Evolutionary conservation across 2,329 filamentous ascomycete species (phyloP), one percentile per base, ranked within the genome.

Genomic region (Colletotrichum sp.): DNA sequence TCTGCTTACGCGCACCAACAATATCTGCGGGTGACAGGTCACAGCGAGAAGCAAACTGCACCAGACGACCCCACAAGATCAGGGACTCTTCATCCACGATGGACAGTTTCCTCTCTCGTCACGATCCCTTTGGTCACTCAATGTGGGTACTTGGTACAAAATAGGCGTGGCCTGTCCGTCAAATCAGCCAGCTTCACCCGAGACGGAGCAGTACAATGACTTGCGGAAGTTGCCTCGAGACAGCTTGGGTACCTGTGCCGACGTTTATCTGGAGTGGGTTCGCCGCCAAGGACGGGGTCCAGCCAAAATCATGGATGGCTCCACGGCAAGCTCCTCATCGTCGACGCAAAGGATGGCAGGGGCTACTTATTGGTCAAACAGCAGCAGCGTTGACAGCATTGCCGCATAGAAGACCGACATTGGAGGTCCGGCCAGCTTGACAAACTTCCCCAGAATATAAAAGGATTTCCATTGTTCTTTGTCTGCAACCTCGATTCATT

Each of bases 401-500:
- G 64, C 24, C 13, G 39, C 64, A 26, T 30, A 28, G 64, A n/a
- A 30, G 24, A 21, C 21, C 16, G 24, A 21, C 16, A 21, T 30
- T 32, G 39, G 64, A 65, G 62, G 36, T 21, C 21, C 44, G 18
- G n/a, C 64, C 24, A 66, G 24, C 36, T 36, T 21, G 52, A 39
- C 13, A 69, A 60, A 60, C 55, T 30, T 59, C 8, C 55, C 24
- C 67, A 28, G 30, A 63, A 63, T 70, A 62, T 70, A 69, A 59
- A 71, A 70, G 68, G n/a, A 70, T 24, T 70, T 63, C 57, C 57
- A 63, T 32, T 70, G 57, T 63, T 70, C 67, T 60, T 30, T 32
- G 28, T 59, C 55, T 59, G 26, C 26, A 59, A 59, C 28, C 18
- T 13, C 57, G 18, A 32, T 55, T 36, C 57, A 32, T 32, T 59